Percentiles rank a stretch among this genome's conserved stretches.
Conservation (phyloP, 257 asterid genomes). For the Forsythia viridissima region DNA sequence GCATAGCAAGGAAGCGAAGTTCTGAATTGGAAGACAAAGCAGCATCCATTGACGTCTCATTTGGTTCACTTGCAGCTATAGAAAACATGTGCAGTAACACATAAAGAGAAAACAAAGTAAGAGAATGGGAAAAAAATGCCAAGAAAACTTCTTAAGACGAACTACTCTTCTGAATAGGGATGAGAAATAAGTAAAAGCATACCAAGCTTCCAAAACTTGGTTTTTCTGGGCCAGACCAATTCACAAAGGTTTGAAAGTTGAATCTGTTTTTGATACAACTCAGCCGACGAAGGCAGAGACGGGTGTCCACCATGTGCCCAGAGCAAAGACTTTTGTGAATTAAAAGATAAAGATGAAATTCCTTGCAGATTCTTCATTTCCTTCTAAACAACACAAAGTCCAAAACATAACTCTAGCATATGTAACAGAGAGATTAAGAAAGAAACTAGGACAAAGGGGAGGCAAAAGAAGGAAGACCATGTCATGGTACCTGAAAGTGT, state of each 20-base stretch:
- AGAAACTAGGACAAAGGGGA: neutral
- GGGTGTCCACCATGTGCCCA: slow-evolving; percentile 98
- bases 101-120: neutral
- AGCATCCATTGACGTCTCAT: slow-evolving; percentile 40
- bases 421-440: neutral
- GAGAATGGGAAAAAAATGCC: neutral
- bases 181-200: slow-evolving; percentile 18
- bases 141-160: neutral
- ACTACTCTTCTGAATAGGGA: slow-evolving; percentile 8
- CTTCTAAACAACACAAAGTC: slow-evolving; percentile 40
- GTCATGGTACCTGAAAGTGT: slow-evolving; percentile 54
- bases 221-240: slow-evolving; percentile 62
- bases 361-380: slow-evolving; percentile 43
- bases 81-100: slow-evolving; percentile 19
- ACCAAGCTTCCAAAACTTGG: slow-evolving; percentile 43
- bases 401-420: slow-evolving; percentile 5
- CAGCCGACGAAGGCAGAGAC: slow-evolving; percentile 64
- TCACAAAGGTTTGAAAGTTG: slow-evolving; percentile 60
- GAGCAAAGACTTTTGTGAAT: slow-evolving; percentile 64
- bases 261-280: slow-evolving; percentile 53
- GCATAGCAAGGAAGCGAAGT: slow-evolving; percentile 68
- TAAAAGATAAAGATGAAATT: slow-evolving; percentile 38
- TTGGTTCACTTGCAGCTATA: slow-evolving; percentile 35
- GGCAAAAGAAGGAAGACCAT: slow-evolving; percentile 21
- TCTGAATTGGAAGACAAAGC: slow-evolving; percentile 58